A percentile compares a stretch with the other conserved stretches of the same genome.
These are phyloP conservation scores for Rhodotorula sp. DNA, from an alignment of 1,284 basidiomycete genomes.

Conservation along the genomic window DNA sequence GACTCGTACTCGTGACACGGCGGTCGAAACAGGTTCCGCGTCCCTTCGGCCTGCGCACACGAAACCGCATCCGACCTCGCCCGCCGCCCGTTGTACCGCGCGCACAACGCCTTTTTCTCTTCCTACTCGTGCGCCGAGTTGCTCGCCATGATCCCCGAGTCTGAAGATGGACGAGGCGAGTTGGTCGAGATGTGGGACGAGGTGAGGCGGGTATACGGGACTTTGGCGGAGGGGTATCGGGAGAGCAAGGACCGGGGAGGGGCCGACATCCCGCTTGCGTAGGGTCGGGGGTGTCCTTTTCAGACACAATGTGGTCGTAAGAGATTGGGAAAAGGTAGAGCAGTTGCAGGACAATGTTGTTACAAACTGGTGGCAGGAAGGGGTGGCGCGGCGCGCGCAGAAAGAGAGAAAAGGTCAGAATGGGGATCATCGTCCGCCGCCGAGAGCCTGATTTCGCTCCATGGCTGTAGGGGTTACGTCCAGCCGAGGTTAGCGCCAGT, in stretches of 20 bases:
- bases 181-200: conserved; percentile 4
- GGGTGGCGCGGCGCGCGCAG: neutral
- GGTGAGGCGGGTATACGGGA: conserved; percentile 22
- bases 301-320: neutral
- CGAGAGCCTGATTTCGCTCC: conserved; percentile 14
- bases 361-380: neutral
- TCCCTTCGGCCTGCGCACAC: conserved; percentile 7
- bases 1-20: neutral
- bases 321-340: neutral
- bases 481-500: neutral
- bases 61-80: conserved; percentile 20
- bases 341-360: neutral
- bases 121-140: conserved; percentile 17
- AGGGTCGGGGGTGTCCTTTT: neutral
- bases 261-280: conserved; percentile 29
- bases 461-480: neutral
- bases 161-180: neutral
- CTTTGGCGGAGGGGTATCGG: conserved; percentile 28
- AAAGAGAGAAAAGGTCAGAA: too few species aligned
- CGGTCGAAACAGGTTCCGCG: conserved; percentile 24
- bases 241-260: conserved; percentile 20
- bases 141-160: conserved; percentile 8
- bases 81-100: conserved; percentile 32
- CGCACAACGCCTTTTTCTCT: conserved; percentile 34
- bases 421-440: neutral